Evolutionary conservation across 1,139 yeast species (phyloP), one percentile per base, ranked within the genome.

Genomic region (Scheffersomyces segobiensis): DNA sequence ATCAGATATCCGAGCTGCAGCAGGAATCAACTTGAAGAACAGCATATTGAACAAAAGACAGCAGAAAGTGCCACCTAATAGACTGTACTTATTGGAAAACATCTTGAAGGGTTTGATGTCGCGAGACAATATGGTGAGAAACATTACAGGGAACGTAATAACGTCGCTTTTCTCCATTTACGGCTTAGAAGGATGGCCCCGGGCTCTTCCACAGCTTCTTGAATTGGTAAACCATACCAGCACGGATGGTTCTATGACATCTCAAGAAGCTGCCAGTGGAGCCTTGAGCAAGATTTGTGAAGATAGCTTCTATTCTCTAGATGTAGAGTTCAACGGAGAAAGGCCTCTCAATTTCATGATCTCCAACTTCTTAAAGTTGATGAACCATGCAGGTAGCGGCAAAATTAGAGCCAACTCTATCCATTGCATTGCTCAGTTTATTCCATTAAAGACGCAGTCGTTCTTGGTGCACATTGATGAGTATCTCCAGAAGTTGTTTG

Each of bases 281-380:
- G 95, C 98, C 0, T 78, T 96, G 61, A 80, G 88, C 52, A 92
- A 93, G 70, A 89, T 95, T 55, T 91, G 97, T 78, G 98, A 95
- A 71, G 98, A 95, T 74, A 83, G 89, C 26, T 83, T 85, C 32
- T 70, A 75, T 49, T 70, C 80, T 22, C 77, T 91, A 60, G 92
- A 89, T 68, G 77, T 76, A 62, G 91, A 84, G 63, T 84, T 79
- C 70, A 83, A 81, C 65, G 93, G 93, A 14, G 85, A 83, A 66
- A 77, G 85, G 62, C 97, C 97, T 0, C 76, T 90, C 60, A 86
- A 86, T 59, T 83, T 81, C 61, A 80, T 93, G 78, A 81, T 92
- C 53, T 87, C 89, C 18, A 83, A 83, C 60, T 86, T 92, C 59
- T 74, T 92, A 54, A 77, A 81, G 57, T 80, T 89, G 57, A 73